Conservation (phyloP, 208 protist species). For the Trypanosoma caninum region DNA sequence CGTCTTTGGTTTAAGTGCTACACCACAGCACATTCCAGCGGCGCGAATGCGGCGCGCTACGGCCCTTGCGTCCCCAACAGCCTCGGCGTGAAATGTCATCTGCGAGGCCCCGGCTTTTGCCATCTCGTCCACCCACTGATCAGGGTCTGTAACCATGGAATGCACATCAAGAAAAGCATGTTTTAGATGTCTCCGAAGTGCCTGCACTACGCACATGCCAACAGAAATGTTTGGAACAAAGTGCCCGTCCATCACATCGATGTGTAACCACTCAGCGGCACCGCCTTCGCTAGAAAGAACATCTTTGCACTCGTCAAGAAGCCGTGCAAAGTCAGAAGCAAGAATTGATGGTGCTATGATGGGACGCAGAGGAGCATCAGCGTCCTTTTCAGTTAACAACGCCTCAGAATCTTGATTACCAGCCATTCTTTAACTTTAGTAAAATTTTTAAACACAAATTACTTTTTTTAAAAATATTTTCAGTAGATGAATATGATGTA, state of each 20-base stretch:
- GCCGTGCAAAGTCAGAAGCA: slow-evolving; percentile 79
- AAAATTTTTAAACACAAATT: no score
- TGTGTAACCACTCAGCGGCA: slow-evolving; percentile 95
- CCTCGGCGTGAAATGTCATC: slow-evolving; percentile 96
- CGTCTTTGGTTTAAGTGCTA: slow-evolving; percentile 97
- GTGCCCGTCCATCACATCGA: slow-evolving; percentile 98
- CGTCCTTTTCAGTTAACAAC: no score
- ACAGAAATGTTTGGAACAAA: slow-evolving; percentile 98
- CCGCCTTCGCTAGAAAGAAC: slow-evolving; percentile 67
- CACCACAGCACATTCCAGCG: slow-evolving; percentile 89
- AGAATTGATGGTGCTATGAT: slow-evolving; percentile 92
- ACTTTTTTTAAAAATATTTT: no score
- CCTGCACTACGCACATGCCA: slow-evolving; percentile 92
- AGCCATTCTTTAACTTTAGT: no score
- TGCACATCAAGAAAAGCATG: slow-evolving; percentile 95
- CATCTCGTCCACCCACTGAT: slow-evolving; percentile 86
- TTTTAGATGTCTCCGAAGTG: slow-evolving; percentile 77
- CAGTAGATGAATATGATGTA: no score
- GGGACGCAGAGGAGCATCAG: no score
- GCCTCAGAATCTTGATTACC: no score
- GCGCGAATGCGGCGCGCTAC: slow-evolving; percentile 67
- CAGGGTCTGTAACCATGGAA: slow-evolving; percentile 95
- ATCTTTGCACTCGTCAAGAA: slow-evolving; percentile 76
- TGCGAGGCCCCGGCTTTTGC: slow-evolving; percentile 87
- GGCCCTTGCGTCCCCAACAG: slow-evolving; percentile 43